phyloP scores from a whole-genome alignment of 192 early-diverging fungal species.

The Podila epigama region DNA sequence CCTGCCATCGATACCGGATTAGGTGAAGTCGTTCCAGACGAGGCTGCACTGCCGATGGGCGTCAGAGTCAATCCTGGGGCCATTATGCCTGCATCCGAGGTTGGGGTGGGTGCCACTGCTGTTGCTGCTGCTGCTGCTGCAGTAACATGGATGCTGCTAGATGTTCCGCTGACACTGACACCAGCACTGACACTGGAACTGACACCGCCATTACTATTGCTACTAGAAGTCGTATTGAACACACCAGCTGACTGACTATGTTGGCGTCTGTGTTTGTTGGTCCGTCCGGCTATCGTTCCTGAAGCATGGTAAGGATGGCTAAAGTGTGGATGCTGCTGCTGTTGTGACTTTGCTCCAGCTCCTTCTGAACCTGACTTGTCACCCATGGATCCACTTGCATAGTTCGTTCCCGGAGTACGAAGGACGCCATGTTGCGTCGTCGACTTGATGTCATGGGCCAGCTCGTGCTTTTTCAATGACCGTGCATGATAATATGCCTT shows the following conservation, averaged over 20 bases:
- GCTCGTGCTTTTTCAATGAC: slow-evolving; percentile 69
- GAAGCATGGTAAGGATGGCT: slow-evolving; percentile 37
- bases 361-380: slow-evolving; percentile 7
- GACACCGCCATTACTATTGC: too few species aligned
- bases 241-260: slow-evolving; percentile 24
- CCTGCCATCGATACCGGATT: slow-evolving; percentile 5
- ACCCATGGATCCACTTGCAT: not conserved
- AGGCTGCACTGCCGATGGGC: not conserved
- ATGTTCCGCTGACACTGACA: too few species aligned
- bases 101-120: not conserved
- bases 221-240: too few species aligned
- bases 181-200: too few species aligned
- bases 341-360: not conserved
- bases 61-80: not conserved
- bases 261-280: slow-evolving; percentile 32
- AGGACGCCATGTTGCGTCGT: not conserved
- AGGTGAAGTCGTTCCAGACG: slow-evolving; percentile 4
- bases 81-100: not conserved
- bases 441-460: slow-evolving; percentile 51
- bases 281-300: slow-evolving; percentile 8
- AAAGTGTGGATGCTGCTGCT: slow-evolving; percentile 19
- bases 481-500: slow-evolving; percentile 71
- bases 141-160: too few species aligned
- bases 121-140: not conserved
- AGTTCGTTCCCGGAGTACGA: slow-evolving; percentile 22